Conservation (phyloP, 164 flowering plant genomes). For the Protea cynaroides region DNA sequence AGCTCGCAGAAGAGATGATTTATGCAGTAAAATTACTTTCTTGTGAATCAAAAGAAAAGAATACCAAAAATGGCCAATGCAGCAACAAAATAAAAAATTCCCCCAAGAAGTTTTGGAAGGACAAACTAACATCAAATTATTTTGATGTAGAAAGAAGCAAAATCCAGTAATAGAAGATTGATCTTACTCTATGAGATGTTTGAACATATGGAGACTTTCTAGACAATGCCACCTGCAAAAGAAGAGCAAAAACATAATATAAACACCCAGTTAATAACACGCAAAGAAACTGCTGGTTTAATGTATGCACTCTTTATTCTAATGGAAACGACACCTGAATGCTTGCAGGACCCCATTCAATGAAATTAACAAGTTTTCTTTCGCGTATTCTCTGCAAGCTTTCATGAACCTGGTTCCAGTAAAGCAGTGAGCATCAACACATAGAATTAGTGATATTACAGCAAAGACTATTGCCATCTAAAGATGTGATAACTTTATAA, state of each 20-base stretch:
- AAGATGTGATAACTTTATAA: not conserved
- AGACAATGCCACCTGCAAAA: conserved; percentile 85
- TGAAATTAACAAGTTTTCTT: conserved; percentile 98
- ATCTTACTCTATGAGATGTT: conserved; percentile 83
- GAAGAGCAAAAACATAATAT: not conserved
- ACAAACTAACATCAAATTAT: not conserved
- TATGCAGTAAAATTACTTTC: not conserved
- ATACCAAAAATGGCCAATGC: not conserved
- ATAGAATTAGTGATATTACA: conserved; percentile 1
- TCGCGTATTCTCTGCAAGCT: conserved; percentile 98
- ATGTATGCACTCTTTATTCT: not conserved
- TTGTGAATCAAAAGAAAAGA: not conserved
- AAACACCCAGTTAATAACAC: not conserved
- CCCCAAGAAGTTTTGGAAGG: not conserved
- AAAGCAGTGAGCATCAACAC: conserved; percentile 10
- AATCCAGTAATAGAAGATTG: not conserved
- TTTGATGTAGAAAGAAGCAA: not conserved
- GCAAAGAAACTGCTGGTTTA: not conserved
- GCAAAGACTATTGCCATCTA: not conserved
- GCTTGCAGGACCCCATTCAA: conserved; percentile 99
- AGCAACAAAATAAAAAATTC: not conserved
- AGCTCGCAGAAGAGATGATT: too few species aligned
- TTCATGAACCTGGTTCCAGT: conserved; percentile 79
- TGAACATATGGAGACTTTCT: conserved; percentile 98
- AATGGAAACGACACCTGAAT: conserved; percentile 59